Percentiles rank a stretch among this genome's conserved stretches.
phyloP scores from a whole-genome alignment of 1,139 yeast species.

The Suzukiozyma palmioleophila region DNA sequence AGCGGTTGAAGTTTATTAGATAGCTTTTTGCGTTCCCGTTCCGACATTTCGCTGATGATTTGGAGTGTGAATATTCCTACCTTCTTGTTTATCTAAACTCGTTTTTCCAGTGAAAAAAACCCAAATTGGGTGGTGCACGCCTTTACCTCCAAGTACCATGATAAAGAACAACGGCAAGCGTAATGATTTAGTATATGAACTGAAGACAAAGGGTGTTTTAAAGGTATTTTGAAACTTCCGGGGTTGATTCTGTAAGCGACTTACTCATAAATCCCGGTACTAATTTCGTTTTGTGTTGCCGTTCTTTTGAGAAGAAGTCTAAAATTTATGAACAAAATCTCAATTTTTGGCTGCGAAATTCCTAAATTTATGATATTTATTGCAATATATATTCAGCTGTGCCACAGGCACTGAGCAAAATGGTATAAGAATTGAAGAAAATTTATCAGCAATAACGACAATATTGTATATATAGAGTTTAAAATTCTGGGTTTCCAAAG shows the following conservation, averaged over 20 bases:
- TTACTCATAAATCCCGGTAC: no score
- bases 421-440: constrained; percentile 3
- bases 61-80: no score
- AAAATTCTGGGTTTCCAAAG: constrained; percentile 24
- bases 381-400: constrained; percentile 1
- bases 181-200: no score
- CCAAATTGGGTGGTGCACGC: not conserved
- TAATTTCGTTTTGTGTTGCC: no score
- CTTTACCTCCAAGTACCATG: no score
- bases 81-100: not conserved
- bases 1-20: constrained; percentile 34
- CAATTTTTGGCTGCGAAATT: no score
- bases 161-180: no score
- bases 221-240: no score
- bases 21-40: constrained; percentile 39
- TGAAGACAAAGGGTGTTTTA: no score
- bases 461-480: not conserved
- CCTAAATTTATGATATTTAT: not conserved
- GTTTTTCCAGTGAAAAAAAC: not conserved
- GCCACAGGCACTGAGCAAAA: constrained; percentile 1
- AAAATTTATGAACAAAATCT: no score
- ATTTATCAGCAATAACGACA: not conserved
- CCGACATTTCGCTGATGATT: constrained; percentile 18
- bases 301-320: no score
- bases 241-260: no score